Evolutionary conservation across 176 grass and related monocot species (phyloP), one percentile per base, ranked within the genome.

Genomic region (Puya raimondii): DNA sequence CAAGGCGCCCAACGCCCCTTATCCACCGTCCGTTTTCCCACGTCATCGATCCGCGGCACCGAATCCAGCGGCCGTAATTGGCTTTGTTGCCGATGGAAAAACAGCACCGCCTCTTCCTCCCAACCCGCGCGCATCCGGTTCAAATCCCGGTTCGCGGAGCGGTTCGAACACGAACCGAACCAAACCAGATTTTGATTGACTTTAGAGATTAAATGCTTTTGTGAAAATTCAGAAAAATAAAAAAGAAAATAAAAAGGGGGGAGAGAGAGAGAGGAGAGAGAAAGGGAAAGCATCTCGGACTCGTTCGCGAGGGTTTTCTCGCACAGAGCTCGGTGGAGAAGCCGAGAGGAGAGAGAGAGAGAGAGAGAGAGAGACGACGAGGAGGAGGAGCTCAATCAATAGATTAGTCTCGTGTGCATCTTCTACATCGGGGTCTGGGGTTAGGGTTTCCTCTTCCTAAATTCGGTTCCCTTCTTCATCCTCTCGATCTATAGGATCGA

Each of bases 41-140:
- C 72, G 81, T 87, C 76, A 83, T 5, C 79, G 63, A 96, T 96
- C 91, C 82, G 79, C 10, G 67, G 2, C 56, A 3, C 12, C 17
- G 6, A 15, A 96, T 87, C 87, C 47, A 50, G 75, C 79, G 79
- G 50, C 9, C 12, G 11, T 48, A 0, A 53, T 66, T 17, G 29
- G 11, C 78, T 87, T 78, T 63, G 64, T 1, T 4, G 22, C 2
- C 0, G 67, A 29, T 12, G 7, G 66, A 25, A 82, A 63, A 20
- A 16, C 52, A 48, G 23, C 27, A 25, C 56, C 9, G 21, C 53
- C 52, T 58, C 50, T 29, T 16, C 1, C 26, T 10, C 48, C 58
- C 66, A 4, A 16, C 11, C 33, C 11, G 64, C 12, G 23, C 65
- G 47, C 49, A 53, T 52, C 74, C 74, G 74, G 74, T 76, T 25